A percentile compares a stretch with the other conserved stretches of the same genome.
phyloP scores from a whole-genome alignment of 192 early-diverging fungal species.

The Mortierella hygrophila region DNA sequence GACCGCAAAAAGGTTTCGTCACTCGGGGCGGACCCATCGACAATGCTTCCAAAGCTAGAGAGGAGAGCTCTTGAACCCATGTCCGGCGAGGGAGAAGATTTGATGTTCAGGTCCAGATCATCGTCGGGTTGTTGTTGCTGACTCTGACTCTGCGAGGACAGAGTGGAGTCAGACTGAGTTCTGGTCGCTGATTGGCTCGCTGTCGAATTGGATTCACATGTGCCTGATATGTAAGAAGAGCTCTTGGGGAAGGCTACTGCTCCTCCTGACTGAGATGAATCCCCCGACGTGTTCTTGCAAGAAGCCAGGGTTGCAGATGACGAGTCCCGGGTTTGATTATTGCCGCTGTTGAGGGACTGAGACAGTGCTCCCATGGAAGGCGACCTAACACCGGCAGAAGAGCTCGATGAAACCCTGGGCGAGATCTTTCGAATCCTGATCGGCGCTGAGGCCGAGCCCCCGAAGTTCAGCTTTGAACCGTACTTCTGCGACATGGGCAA shows the following conservation, averaged over 20 bases:
- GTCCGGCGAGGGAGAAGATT: constrained; percentile 40
- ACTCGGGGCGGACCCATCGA: not conserved
- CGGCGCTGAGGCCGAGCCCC: constrained; percentile 19
- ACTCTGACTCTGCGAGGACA: constrained; percentile 9
- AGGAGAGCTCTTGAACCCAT: constrained; percentile 27
- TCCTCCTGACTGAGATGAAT: not conserved
- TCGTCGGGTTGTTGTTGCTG: constrained; percentile 16
- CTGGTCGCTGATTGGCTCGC: not conserved
- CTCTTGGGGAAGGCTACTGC: not conserved
- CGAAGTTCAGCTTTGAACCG: constrained; percentile 32
- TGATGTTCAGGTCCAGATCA: constrained; percentile 32
- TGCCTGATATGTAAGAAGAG: not conserved
- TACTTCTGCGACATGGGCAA: constrained; percentile 53
- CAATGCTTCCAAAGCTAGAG: not conserved
- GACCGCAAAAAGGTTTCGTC: constrained; percentile 26
- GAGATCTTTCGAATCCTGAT: constrained; percentile 48
- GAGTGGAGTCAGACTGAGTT: not conserved
- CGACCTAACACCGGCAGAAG: not conserved
- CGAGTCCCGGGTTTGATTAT: not conserved
- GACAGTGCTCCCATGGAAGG: not conserved
- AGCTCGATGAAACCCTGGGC: constrained; percentile 20
- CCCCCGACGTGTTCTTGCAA: not conserved
- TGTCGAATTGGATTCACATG: constrained; percentile 6
- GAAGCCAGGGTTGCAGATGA: constrained; percentile 1
- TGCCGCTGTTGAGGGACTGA: constrained; percentile 17